Base-by-base conservation (phyloP, 768 basidiomycete species). In the Phallus indusiatus region DNA sequence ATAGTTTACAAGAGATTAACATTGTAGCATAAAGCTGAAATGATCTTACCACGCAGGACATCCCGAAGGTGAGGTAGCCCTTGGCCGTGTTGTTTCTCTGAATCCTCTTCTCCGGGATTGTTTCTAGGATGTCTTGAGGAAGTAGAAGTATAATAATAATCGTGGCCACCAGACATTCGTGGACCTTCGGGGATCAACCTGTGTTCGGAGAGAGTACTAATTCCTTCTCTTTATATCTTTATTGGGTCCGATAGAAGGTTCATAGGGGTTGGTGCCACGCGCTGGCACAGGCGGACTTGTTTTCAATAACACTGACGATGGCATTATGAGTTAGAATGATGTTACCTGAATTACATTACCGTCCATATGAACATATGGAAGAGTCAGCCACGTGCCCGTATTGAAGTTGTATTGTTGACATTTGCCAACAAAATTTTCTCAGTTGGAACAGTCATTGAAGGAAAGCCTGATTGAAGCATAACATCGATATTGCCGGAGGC, bases 1-100 rank as follows among this genome's bases (percentile, higher is more conserved):
- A 20, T 35, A 47, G n/a, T 42, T 42, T 42, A 42, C 17, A 16
- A 52, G n/a, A 22, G 18, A 50, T 36, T 51, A 18, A 24, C 14
- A 33, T 17, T 24, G 17, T 5, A 36, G 50, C 21, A 52, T n/a
- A 22, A 47, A 17, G 14, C 11, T 21, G 47, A 24, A 33, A 46
- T 20, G 50, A 21, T 50, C 28, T 28, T 53, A 50, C 57, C 57
- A 59, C 49, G 49, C 28, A 59, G 18, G 50, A 59, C 57, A 46
- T 59, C 57, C 11, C 57, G 48, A 59, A 59, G 47, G 36, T 21
- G 57, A 24, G 57, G 57, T 20, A 59, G 36, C 20, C 52, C 57
- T 47, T 53, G 57, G n/a, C 52, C 28, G 37, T 17, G 28, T 51
- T 17, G 17, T 14, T 36, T 51, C 18, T 20, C 33, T 21, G 50